A percentile compares a stretch with the other conserved stretches of the same genome.
Conservation (phyloP, 2,329 filamentous ascomycete genomes). For the Pezicula radicicola region DNA sequence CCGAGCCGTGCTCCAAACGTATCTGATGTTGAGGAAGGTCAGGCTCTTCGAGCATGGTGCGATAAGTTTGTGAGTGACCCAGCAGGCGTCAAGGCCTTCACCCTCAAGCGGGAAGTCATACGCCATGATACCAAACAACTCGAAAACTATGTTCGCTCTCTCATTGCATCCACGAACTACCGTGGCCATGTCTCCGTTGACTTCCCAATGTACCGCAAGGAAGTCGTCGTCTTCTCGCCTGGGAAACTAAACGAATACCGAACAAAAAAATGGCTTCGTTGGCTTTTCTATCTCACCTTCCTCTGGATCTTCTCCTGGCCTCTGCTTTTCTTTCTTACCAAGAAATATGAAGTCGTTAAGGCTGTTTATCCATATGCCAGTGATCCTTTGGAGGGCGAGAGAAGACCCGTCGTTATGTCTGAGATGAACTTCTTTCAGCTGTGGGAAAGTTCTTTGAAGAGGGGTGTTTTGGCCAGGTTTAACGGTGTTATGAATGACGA, state of each 20-base stretch:
- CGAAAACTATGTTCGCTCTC: conserved; percentile 45
- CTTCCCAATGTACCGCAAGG: conserved; percentile 55
- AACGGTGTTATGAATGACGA: conserved; percentile 16
- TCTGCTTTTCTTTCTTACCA: conserved; percentile 63
- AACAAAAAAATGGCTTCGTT: conserved; percentile 57
- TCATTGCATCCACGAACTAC: conserved; percentile 66
- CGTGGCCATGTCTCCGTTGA: conserved; percentile 55
- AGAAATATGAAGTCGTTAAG: conserved; percentile 61
- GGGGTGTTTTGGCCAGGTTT: conserved; percentile 53
- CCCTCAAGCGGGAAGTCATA: conserved; percentile 47
- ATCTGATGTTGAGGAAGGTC: conserved; percentile 14
- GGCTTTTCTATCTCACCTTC: conserved; percentile 64
- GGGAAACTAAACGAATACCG: conserved; percentile 64
- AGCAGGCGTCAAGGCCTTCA: conserved; percentile 54
- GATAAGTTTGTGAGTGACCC: conserved; percentile 60
- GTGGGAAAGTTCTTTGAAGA: conserved; percentile 59
- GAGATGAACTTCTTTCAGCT: conserved; percentile 58
- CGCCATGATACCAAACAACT: conserved; percentile 60
- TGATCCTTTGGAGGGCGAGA: conserved; percentile 7
- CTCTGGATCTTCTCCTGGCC: conserved; percentile 72
- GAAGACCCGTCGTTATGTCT: conserved; percentile 26
- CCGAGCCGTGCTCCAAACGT: conserved; percentile 47
- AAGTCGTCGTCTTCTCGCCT: conserved; percentile 61
- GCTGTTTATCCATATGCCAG: conserved; percentile 43
- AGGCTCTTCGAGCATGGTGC: conserved; percentile 50